Conservation (phyloP, 2,329 filamentous ascomycete species). For the Aspergillus awamori region DNA sequence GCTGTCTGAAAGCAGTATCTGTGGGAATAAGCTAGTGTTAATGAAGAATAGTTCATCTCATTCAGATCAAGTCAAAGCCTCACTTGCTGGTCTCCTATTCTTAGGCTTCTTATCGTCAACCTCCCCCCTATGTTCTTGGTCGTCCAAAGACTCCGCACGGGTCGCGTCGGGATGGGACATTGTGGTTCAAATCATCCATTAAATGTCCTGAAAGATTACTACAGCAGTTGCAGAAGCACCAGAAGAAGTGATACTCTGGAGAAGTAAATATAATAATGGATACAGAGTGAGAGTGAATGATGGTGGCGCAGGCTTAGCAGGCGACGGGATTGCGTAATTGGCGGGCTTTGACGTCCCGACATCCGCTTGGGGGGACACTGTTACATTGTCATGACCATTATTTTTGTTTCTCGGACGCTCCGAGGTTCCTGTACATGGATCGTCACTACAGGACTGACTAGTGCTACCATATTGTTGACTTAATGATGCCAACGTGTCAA, state of each 20-base stretch:
- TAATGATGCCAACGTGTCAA: neutral
- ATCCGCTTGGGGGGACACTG: neutral
- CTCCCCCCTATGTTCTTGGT: constrained; percentile 45
- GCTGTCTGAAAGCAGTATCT: constrained; percentile 97
- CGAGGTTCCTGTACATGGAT: neutral
- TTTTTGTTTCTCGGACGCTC: neutral
- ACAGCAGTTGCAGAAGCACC: neutral
- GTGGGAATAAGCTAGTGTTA: constrained; percentile 17
- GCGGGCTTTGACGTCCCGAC: constrained; percentile 14
- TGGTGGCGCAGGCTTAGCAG: constrained; percentile 15
- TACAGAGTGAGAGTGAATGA: neutral
- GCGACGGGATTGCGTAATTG: constrained; percentile 16
- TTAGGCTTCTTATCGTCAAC: constrained; percentile 75
- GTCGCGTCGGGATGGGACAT: constrained; percentile 50
- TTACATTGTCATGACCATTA: neutral
- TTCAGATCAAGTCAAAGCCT: constrained; percentile 31
- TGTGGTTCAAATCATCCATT: constrained; percentile 16
- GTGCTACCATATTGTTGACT: neutral
- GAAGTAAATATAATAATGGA: neutral
- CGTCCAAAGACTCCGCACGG: constrained; percentile 48
- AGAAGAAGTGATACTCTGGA: neutral
- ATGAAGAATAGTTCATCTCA: neutral
- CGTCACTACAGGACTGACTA: neutral
- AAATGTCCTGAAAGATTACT: neutral
- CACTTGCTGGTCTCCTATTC: constrained; percentile 88